A percentile compares a stretch with the other conserved stretches of the same genome.
phyloP scores from a whole-genome alignment of 73 alveolate genomes.

The Paramecium sonneborni region DNA sequence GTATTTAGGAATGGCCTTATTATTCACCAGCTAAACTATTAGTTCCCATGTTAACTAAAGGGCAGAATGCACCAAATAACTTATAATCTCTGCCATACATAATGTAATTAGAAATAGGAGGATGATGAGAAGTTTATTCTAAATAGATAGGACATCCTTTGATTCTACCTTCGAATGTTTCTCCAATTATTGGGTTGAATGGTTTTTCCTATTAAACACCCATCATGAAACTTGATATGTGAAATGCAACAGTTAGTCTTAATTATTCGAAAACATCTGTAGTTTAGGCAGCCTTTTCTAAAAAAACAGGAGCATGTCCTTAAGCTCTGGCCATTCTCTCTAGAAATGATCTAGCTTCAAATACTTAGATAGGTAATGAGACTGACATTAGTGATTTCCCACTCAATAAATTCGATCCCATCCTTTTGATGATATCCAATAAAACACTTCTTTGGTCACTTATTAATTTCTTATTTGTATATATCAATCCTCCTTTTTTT shows the following conservation, averaged over 20 bases:
- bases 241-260: not conserved
- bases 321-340: conserved; percentile 61
- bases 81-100: conserved; percentile 64
- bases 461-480: conserved; percentile 21
- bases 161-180: conserved; percentile 58
- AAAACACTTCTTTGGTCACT: conserved; percentile 48
- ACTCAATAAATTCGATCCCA: conserved; percentile 59
- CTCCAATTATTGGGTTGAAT: conserved; percentile 63
- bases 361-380: conserved; percentile 58
- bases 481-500: conserved; percentile 61
- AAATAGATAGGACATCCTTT: conserved; percentile 62
- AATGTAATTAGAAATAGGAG: conserved; percentile 56
- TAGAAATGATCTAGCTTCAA: conserved; percentile 49
- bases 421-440: conserved; percentile 54
- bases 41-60: conserved; percentile 57
- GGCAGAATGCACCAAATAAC: conserved; percentile 8
- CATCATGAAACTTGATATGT: conserved; percentile 51
- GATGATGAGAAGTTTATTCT: conserved; percentile 64
- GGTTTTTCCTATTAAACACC: conserved; percentile 61
- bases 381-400: conserved; percentile 59
- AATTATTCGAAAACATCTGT: conserved; percentile 29
- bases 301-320: conserved; percentile 66
- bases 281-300: conserved; percentile 54
- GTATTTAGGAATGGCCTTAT: conserved; percentile 24
- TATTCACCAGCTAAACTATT: conserved; percentile 50